Evolutionary conservation across 164 flowering plant species (phyloP).

Genomic region (Paratinospora sagittata): DNA sequence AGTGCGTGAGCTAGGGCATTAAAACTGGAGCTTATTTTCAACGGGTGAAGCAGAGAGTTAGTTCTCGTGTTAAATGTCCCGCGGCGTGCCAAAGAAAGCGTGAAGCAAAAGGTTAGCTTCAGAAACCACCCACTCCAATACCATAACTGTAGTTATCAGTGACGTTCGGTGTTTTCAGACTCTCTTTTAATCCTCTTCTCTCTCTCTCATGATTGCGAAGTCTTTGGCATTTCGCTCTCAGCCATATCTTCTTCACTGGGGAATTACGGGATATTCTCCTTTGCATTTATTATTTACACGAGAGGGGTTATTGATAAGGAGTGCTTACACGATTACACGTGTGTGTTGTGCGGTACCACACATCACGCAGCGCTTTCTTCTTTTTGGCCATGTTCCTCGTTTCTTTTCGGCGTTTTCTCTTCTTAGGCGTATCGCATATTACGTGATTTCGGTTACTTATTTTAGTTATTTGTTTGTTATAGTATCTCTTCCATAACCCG

Average conservation of each 20-base stretch:
- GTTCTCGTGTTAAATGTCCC: not conserved
- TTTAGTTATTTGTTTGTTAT: too few relatives aligned
- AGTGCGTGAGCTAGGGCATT: not conserved
- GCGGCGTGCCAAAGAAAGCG: not conserved
- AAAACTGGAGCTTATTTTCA: not conserved
- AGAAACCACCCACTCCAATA: not conserved
- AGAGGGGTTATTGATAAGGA: constrained; percentile 6
- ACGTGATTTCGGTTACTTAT: too few relatives aligned
- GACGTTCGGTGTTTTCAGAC: not conserved
- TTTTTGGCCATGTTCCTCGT: not conserved
- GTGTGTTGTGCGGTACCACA: not conserved
- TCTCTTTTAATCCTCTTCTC: not conserved
- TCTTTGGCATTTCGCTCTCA: not conserved
- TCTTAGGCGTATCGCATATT: too few relatives aligned
- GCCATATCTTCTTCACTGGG: not conserved
- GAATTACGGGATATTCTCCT: not conserved
- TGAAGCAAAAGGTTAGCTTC: constrained; percentile 4
- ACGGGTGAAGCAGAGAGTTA: not conserved
- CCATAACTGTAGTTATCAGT: not conserved
- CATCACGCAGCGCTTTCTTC: not conserved
- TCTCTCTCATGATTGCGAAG: constrained; percentile 1
- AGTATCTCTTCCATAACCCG: too few relatives aligned
- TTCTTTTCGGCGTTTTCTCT: too few relatives aligned
- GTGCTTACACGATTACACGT: not conserved
- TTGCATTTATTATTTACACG: constrained; percentile 16